Percentiles rank a stretch among this genome's conserved stretches.
These are phyloP conservation scores for Penicillium pancosmium DNA, from an alignment of 495 filamentous ascomycete species.

Conservation along the genomic window DNA sequence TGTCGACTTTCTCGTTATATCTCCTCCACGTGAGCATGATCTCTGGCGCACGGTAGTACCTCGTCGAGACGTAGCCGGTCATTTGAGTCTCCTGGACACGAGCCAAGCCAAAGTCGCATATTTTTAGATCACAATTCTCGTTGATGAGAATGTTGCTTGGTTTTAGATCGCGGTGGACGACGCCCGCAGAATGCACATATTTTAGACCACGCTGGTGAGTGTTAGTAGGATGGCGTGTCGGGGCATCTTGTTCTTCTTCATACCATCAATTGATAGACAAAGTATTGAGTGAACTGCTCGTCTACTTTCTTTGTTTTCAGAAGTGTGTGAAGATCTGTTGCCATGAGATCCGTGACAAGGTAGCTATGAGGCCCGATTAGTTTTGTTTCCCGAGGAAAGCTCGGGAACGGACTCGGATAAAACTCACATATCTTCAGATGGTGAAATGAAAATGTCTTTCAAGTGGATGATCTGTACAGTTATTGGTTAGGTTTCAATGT, in stretches of 20 bases:
- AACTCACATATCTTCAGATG: constrained; percentile 90
- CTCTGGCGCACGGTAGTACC: constrained; percentile 97
- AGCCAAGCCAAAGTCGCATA: constrained; percentile 97
- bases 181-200: constrained; percentile 98
- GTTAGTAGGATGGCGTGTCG: constrained; percentile 16
- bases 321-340: constrained; percentile 91
- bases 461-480: constrained; percentile 82
- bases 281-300: constrained; percentile 99
- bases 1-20: constrained; percentile 98
- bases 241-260: background rate
- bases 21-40: constrained; percentile 99
- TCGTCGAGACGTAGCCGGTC: constrained; percentile 97
- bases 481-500: constrained; percentile 18
- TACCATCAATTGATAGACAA: constrained; percentile 97
- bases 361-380: constrained; percentile 57
- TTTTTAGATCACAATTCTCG: constrained; percentile 98
- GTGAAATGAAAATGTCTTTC: constrained; percentile 99
- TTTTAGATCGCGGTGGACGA: constrained; percentile 96
- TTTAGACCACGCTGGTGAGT: constrained; percentile 82
- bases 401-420: background rate
- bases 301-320: constrained; percentile 91
- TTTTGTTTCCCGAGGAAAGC: no score
- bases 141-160: constrained; percentile 98
- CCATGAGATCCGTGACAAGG: constrained; percentile 95
- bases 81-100: constrained; percentile 97